phyloP scores from a whole-genome alignment of 2,329 filamentous ascomycete genomes.

The Trichoderma atroviride region DNA sequence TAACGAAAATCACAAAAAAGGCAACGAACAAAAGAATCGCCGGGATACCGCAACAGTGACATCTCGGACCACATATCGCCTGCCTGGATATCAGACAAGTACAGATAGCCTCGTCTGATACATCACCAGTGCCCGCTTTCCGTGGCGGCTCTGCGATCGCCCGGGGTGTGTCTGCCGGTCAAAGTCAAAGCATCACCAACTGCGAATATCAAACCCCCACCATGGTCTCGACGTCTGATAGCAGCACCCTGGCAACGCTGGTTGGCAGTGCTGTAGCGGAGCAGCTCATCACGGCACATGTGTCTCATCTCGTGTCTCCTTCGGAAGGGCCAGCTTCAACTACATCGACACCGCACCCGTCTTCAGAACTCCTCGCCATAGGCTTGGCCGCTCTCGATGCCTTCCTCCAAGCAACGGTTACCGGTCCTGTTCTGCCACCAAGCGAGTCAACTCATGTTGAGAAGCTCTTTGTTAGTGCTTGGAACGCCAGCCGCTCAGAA shows the following conservation, averaged over 20 bases:
- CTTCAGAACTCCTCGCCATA: conserved; percentile 33
- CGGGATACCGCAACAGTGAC: not conserved
- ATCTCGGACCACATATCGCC: not conserved
- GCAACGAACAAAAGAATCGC: not conserved
- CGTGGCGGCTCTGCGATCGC: conserved; percentile 8
- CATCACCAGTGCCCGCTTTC: not conserved
- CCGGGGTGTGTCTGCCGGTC: not conserved
- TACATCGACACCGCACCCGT: not conserved
- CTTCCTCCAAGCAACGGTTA: conserved; percentile 86
- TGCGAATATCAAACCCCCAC: conserved; percentile 15
- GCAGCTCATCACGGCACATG: conserved; percentile 23
- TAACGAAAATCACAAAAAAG: conserved; percentile 22
- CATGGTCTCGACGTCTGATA: conserved; percentile 9
- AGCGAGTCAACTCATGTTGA: conserved; percentile 37
- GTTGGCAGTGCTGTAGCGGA: conserved; percentile 22
- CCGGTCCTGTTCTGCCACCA: conserved; percentile 71
- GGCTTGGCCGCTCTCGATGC: conserved; percentile 59
- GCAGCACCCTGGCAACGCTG: conserved; percentile 15
- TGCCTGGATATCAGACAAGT: not conserved
- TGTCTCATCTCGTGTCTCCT: conserved; percentile 10
- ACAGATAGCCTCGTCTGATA: not conserved
- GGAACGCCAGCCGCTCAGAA: conserved; percentile 28
- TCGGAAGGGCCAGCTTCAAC: not conserved
- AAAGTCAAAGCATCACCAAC: conserved; percentile 7
- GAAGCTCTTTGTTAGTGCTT: conserved; percentile 46